A percentile compares a stretch with the other conserved stretches of the same genome.
Conservation (phyloP, 495 filamentous ascomycete species). For the Immersiella caudata region DNA sequence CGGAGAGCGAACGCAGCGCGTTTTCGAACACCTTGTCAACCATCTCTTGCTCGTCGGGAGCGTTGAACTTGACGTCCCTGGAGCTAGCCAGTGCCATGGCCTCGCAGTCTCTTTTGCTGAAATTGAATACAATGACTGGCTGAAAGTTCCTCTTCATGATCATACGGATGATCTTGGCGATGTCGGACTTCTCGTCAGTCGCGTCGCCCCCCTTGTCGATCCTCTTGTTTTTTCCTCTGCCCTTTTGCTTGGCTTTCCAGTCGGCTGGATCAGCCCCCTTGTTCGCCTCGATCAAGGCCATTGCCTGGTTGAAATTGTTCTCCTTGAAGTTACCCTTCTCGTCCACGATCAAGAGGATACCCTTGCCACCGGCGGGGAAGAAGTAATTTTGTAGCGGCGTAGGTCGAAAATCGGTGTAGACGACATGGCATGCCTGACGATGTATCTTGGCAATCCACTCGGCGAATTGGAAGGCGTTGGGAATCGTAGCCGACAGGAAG, state of each 20-base stretch:
- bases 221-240: slow-evolving; percentile 87
- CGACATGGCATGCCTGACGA: slow-evolving; percentile 94
- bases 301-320: slow-evolving; percentile 94
- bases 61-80: slow-evolving; percentile 82
- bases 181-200: slow-evolving; percentile 68
- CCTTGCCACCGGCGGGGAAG: slow-evolving; percentile 90
- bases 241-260: slow-evolving; percentile 74
- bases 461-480: slow-evolving; percentile 98
- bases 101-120: slow-evolving; percentile 97
- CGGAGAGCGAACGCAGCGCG: slow-evolving; percentile 84
- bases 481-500: slow-evolving; percentile 97
- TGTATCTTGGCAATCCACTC: slow-evolving; percentile 99
- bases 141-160: slow-evolving; percentile 96
- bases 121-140: slow-evolving; percentile 98
- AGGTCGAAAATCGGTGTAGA: slow-evolving; percentile 97
- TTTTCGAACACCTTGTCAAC: slow-evolving; percentile 91
- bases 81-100: slow-evolving; percentile 81
- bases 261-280: slow-evolving; percentile 84
- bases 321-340: slow-evolving; percentile 95
- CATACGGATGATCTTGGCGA: slow-evolving; percentile 97
- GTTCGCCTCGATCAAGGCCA: slow-evolving; percentile 84
- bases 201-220: slow-evolving; percentile 81
- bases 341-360: slow-evolving; percentile 92
- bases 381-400: slow-evolving; percentile 97
- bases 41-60: slow-evolving; percentile 94